Evolutionary conservation across 2,329 filamentous ascomycete species (phyloP), one percentile per base, ranked within the genome.

Genomic region (Xylaria sp.): DNA sequence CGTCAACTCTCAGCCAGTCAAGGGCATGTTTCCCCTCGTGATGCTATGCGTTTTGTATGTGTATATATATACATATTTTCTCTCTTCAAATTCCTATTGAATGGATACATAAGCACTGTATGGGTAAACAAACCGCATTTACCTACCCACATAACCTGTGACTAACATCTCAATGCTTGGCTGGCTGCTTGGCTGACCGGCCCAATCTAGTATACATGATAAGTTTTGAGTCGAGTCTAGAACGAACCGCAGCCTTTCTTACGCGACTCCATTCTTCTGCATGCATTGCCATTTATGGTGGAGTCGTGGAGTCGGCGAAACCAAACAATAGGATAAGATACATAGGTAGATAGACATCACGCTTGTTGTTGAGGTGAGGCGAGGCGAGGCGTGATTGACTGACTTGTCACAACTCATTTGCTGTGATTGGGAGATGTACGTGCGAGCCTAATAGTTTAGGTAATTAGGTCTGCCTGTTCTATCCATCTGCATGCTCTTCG

Each of bases 321-420:
- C 18, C 27, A 51, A 5, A 40, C 37, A 18, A 18, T 16, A 4
- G 16, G 37, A 18, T 12, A 48, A 5, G 23, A 12, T 32, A n/a
- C 27, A 29, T 32, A 29, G 27, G 25, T 53, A n/a, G 25, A n/a
- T 27, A 23, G 47, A 29, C 50, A 18, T 40, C 18, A 44, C n/a
- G 21, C 35, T 9, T 27, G 12, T 35, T 37, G 32, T n/a, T 53
- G 27, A 32, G 12, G n/a, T 18, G 18, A 23, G 37, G n/a, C 9
- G n/a, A 47, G 12, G n/a, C 18, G n/a, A 21, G 9, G 23, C n/a
- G 18, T 59, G 40, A 42, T 37, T 18, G 63, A 54, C 42, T 65
- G 63, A 65, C 63, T 53, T 1, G 48, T 65, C 63, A 65, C 23
- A 65, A 65, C 16, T 55, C 35, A 65, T 25, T 32, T 35, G n/a